phyloP scores from a whole-genome alignment of 2,329 filamentous ascomycete species.

The Aspergillus ochraceoroseus region DNA sequence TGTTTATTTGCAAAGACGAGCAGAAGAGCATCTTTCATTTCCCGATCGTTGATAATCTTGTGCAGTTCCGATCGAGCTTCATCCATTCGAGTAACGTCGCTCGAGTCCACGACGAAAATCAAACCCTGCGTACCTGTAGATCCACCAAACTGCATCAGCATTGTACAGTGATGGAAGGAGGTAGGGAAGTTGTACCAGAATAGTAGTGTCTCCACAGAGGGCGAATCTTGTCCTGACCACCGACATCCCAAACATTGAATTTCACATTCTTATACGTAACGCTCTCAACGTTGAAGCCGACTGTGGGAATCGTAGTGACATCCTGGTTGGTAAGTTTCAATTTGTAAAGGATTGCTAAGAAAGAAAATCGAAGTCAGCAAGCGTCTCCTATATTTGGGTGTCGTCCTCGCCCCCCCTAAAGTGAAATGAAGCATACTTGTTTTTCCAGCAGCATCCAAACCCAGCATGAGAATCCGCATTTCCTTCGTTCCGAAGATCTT shows the following conservation, averaged over 20 bases:
- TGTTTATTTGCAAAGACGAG: slow-evolving; percentile 99
- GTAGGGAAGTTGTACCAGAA: slow-evolving; percentile 51
- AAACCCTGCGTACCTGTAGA: slow-evolving; percentile 81
- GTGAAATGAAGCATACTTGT: slow-evolving; percentile 55
- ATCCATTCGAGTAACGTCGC: slow-evolving; percentile 83
- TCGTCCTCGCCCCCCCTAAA: background rate
- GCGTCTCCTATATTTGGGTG: slow-evolving; percentile 1
- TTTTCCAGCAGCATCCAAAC: slow-evolving; percentile 96
- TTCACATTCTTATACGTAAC: slow-evolving; percentile 99
- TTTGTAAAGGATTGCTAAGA: slow-evolving; percentile 83
- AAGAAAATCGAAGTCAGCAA: slow-evolving; percentile 7
- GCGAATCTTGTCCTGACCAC: slow-evolving; percentile 97
- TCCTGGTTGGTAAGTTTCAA: slow-evolving; percentile 90
- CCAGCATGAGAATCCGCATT: slow-evolving; percentile 97
- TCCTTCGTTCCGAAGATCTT: slow-evolving; percentile 99
- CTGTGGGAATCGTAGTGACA: slow-evolving; percentile 95
- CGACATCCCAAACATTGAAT: slow-evolving; percentile 99
- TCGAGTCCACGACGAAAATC: slow-evolving; percentile 97
- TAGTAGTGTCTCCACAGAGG: slow-evolving; percentile 98
- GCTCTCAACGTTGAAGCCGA: slow-evolving; percentile 98
- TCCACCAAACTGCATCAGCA: slow-evolving; percentile 5
- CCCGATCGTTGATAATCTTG: slow-evolving; percentile 94
- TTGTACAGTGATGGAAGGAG: background rate
- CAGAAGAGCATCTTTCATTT: slow-evolving; percentile 93
- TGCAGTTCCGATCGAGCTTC: slow-evolving; percentile 91